Evolutionary conservation across 176 grass and related monocot genomes (phyloP), one percentile per base, ranked within the genome.

Genomic region (Puya raimondii): DNA sequence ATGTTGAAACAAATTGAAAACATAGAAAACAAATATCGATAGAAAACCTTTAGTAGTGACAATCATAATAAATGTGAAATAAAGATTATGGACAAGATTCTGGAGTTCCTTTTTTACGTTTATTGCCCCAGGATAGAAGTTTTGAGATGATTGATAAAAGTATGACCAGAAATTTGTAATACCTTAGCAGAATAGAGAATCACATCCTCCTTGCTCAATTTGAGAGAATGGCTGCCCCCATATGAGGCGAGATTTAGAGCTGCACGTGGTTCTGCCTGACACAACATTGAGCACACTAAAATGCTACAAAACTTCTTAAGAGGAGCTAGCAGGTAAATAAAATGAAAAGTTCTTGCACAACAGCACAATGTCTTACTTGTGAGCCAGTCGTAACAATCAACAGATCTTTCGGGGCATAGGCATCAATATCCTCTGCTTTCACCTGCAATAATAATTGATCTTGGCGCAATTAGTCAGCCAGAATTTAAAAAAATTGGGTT

Each of bases 141-240:
- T 42, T 42, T 42, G 33, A 42, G 33, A 42, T 42, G 33, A 42
- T 7, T 42, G 33, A 42, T 42, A 42, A 42, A 42, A 42, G 33
- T 42, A 7, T 42, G 6, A 4, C 33, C 4, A 14, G 63, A 26
- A 9, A 72, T 73, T 64, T 74, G 42, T 10, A 23, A 80, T 79
- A 99, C 94, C 89, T 99, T 99, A 64, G 89, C 94, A 54, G 89
- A 99, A 81, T 99, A 99, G 42, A 99, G 78, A 79, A 99, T 81
- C 66, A 91, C 64, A 22, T 99, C 94, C 67, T 99, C 94, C 76
- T 99, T 90, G 51, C 79, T 69, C 67, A 99, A 65, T 81, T 90
- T 93, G 83, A 99, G 86, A 72, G 86, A 83, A 75, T 99, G 94
- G 64, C 86, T 89, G 63, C 89, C 85, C 33, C 94, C 94, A 86